Base-by-base conservation (phyloP, 179 eudicot genomes). In the Spergularia azorica region DNA sequence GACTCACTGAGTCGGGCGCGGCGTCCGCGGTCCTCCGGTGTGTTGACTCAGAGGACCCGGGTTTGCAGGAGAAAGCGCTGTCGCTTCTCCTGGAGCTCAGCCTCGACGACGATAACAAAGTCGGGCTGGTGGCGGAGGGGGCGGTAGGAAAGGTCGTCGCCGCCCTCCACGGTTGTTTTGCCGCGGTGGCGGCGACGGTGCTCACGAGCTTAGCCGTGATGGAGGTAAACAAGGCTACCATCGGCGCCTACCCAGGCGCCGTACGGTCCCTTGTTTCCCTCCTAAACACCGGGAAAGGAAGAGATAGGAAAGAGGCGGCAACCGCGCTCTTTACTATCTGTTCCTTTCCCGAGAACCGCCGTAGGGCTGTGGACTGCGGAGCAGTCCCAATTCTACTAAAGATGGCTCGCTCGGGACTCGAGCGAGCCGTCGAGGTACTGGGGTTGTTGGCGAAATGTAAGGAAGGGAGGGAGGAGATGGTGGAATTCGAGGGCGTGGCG, bases 61-160 rank as follows among this genome's bases (percentile, higher is more conserved):
- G 50, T 1, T 9, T 92, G 0, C 89, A 84, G 70, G 90, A 88
- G 66, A 88, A 79, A 75, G 88, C 93, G 10, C 75, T 94, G 6
- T 81, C 81, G 5, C 79, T 94, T 60, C 77, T 94, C 11, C 75
- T 94, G 63, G 88, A 83, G 52, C 80, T 94, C 69, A 90, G 94
- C 54, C 78, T 94, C 32, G 96, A 90, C 15, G 97, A 92, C 36
- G 92, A 92, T 60, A 86, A 85, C 57, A 92, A 94, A 55, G 96
- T 94, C 58, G 97, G 98, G 4, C 52, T 94, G 52, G 98, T 94
- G 54, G 98, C 97, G 0, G 98, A 94, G 77, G 98, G 98, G 0
- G 89, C 91, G 1, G 86, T 94, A 9, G 89, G 91, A 6, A 87
- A 74, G 6, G 58, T 94, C 2, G 86, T 92, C 4, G 76, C 81